Evolutionary conservation across 306 rosid species (phyloP), one percentile per base, ranked within the genome.

Genomic region (Spatholobus suberectus): DNA sequence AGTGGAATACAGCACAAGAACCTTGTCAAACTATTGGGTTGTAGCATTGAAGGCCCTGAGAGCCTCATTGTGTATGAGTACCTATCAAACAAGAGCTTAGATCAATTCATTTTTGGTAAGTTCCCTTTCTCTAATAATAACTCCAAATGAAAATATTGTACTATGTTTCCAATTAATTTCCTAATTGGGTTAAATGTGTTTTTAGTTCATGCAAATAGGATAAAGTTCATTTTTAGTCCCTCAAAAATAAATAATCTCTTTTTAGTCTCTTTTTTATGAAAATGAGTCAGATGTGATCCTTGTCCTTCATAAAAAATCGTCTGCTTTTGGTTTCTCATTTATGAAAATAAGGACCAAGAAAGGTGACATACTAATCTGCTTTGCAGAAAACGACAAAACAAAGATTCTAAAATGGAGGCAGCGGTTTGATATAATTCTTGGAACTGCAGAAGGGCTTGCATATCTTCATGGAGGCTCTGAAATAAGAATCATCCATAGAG

Each of bases 401-500:
- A 69, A 26, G 52, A 41, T 41, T 69, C 52, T 69, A 12, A 41
- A 41, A 41, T 69, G 74, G 74, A 40, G 41, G 54, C 74, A 69
- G 32, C 8, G 54, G 54, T 69, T 69, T 40, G 74, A 69, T 0
- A 41, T 69, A 20, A 40, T 69, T 23, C 6, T 69, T 69, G 74
- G 74, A 41, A 21, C n/a, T 69, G 74, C 74, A 69, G 74, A 69
- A 69, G 74, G 74, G 17, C 74, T 69, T 40, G 74, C 74, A 69
- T 40, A 69, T 69, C 74, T 69, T 69, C 74, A 69, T 69, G 74
- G 54, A 69, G 74, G 74, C 20, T 69, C 52, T 21, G 74, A 21
- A 69, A 40, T 23, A 69, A 69, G 74, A 69, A 69, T 69, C 13
- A 69, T 69, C 17, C 74, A 69, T 69, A 40, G 74, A 69, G 74